Conservation (phyloP, 768 basidiomycete genomes). For the Psilocybe sp. region DNA sequence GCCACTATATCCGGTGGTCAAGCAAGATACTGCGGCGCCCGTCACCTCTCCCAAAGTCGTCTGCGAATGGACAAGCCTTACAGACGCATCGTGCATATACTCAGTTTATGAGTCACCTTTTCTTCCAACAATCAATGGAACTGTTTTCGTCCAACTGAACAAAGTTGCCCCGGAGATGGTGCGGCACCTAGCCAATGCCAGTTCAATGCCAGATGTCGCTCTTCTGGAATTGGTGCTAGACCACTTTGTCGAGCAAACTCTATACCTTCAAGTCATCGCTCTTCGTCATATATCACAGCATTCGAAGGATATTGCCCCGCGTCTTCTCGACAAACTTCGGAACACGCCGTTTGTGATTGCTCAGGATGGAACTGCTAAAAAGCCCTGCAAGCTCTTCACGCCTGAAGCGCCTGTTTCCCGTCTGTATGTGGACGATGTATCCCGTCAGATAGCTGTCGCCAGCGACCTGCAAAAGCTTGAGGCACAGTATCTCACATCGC, state of each 20-base stretch:
- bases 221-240: slow-evolving; percentile 25
- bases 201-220: slow-evolving; percentile 17
- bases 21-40: slow-evolving; percentile 4
- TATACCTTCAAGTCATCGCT: slow-evolving; percentile 22
- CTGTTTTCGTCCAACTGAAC: slow-evolving; percentile 27
- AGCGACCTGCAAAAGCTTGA: slow-evolving; percentile 9
- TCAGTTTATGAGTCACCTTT: slow-evolving; percentile 13
- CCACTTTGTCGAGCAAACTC: slow-evolving; percentile 25
- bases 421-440: slow-evolving; percentile 20
- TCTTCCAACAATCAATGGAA: slow-evolving; percentile 19
- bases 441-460: slow-evolving; percentile 10
- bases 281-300: slow-evolving; percentile 25
- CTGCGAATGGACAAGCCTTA: slow-evolving; percentile 7
- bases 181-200: slow-evolving; percentile 17
- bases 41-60: neutral
- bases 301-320: slow-evolving; percentile 20
- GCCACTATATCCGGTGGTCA: slow-evolving; percentile 27
- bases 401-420: slow-evolving; percentile 26
- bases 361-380: slow-evolving; percentile 12
- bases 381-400: slow-evolving; percentile 27
- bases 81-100: slow-evolving; percentile 1
- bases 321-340: slow-evolving; percentile 20
- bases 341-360: slow-evolving; percentile 25
- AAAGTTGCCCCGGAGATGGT: slow-evolving; percentile 18
- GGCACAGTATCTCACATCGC: slow-evolving; percentile 13